Evolutionary conservation across 2,329 filamentous ascomycete genomes (phyloP).

Genomic region (Cladorrhinum sp.): DNA sequence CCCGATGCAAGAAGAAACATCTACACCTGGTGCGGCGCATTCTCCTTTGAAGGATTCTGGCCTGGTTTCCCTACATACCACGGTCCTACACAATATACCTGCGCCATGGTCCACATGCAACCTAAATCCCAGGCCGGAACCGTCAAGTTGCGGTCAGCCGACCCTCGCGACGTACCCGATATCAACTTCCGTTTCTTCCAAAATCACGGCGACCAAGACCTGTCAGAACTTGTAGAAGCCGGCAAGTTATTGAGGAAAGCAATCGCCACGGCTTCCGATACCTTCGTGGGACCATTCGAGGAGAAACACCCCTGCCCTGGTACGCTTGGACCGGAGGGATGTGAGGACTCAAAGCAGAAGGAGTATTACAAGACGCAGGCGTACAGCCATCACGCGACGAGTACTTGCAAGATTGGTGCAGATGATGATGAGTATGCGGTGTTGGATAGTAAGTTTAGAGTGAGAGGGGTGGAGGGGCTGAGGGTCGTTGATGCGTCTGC

Average conservation of each 20-base stretch:
- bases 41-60: slow-evolving; percentile 35
- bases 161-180: slow-evolving; percentile 57
- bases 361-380: slow-evolving; percentile 42
- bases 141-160: slow-evolving; percentile 52
- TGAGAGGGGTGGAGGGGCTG: slow-evolving; percentile 53
- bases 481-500: slow-evolving; percentile 61
- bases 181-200: slow-evolving; percentile 58
- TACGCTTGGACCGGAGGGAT: slow-evolving; percentile 13
- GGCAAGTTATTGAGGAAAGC: slow-evolving; percentile 27
- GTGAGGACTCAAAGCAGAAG: slow-evolving; percentile 6
- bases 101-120: slow-evolving; percentile 54
- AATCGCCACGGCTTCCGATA: slow-evolving; percentile 20
- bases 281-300: slow-evolving; percentile 20
- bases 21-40: slow-evolving; percentile 33
- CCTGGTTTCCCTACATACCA: slow-evolving; percentile 32
- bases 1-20: slow-evolving; percentile 32
- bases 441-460: slow-evolving; percentile 55
- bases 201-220: slow-evolving; percentile 29
- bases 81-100: slow-evolving; percentile 35
- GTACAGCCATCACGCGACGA: slow-evolving; percentile 58
- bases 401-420: slow-evolving; percentile 55
- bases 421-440: slow-evolving; percentile 55
- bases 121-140: slow-evolving; percentile 55
- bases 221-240: slow-evolving; percentile 26
- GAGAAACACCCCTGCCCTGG: slow-evolving; percentile 27